These are phyloP conservation scores for Croton laevigatus DNA, from an alignment of 441 rosid genomes.

Conservation along the genomic window DNA sequence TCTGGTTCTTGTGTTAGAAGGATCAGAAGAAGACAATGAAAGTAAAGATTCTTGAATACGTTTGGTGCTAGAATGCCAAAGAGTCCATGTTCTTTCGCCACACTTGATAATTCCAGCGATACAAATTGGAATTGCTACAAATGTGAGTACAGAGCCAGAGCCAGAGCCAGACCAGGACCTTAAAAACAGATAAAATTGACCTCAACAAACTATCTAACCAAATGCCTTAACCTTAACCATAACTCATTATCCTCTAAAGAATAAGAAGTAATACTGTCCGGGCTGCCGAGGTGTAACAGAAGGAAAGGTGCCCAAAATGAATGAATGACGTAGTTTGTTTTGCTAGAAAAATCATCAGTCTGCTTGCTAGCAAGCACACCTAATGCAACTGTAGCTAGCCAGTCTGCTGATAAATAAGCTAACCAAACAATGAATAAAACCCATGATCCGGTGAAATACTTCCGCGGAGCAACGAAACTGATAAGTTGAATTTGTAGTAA, in stretches of 20 bases:
- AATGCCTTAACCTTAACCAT: background rate
- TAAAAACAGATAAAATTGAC: no score
- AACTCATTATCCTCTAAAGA: constrained; percentile 1
- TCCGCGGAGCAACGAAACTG: background rate
- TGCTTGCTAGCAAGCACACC: background rate
- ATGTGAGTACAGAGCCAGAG: background rate
- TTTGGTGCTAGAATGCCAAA: background rate
- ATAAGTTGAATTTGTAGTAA: constrained; percentile 1
- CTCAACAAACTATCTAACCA: background rate
- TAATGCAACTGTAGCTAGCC: background rate
- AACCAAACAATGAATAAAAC: background rate
- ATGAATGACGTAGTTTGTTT: background rate
- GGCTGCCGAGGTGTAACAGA: background rate
- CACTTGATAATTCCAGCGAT: constrained; percentile 4
- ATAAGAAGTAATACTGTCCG: constrained; percentile 1
- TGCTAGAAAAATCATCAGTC: background rate
- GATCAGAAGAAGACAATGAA: no score
- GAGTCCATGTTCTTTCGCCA: background rate
- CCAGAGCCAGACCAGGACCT: no score
- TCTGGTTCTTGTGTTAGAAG: background rate
- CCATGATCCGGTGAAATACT: background rate
- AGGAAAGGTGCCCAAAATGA: constrained; percentile 14
- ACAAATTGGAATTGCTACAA: constrained; percentile 2
- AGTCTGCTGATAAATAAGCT: constrained; percentile 1
- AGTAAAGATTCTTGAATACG: background rate